Evolutionary conservation across 257 asterid species (phyloP).

Genomic region (Nyctanthes arbortristis): DNA sequence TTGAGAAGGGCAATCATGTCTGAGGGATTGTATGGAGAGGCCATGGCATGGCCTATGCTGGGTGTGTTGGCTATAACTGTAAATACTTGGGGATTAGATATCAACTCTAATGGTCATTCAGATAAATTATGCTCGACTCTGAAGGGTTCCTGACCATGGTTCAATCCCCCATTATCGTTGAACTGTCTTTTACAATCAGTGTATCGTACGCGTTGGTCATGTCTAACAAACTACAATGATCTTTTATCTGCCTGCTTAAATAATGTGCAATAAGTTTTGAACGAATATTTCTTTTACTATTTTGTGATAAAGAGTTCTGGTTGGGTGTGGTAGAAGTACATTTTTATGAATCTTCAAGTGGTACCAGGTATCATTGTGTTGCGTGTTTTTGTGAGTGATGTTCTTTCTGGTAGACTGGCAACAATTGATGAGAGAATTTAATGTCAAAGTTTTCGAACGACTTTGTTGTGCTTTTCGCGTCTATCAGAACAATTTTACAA

Average conservation of each 20-base stretch:
- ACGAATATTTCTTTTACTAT: background rate
- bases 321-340: too few relatives aligned
- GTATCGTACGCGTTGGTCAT: background rate
- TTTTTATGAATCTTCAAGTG: background rate
- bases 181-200: background rate
- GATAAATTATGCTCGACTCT: background rate
- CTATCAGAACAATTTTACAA: too few relatives aligned
- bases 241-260: background rate
- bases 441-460: too few relatives aligned
- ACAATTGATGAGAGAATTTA: too few relatives aligned
- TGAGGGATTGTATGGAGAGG: background rate
- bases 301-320: background rate
- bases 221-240: background rate
- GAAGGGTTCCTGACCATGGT: background rate
- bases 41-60: background rate
- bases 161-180: background rate
- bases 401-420: too few relatives aligned
- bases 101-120: background rate
- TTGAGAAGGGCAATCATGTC: background rate
- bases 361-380: background rate
- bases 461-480: too few relatives aligned
- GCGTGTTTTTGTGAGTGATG: background rate
- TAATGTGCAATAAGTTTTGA: background rate
- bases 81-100: background rate
- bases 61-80: background rate